A percentile compares a stretch with the other conserved stretches of the same genome.
These are phyloP conservation scores for Fusarium begoniae DNA, from an alignment of 2,329 filamentous ascomycete genomes.

Conservation along the genomic window DNA sequence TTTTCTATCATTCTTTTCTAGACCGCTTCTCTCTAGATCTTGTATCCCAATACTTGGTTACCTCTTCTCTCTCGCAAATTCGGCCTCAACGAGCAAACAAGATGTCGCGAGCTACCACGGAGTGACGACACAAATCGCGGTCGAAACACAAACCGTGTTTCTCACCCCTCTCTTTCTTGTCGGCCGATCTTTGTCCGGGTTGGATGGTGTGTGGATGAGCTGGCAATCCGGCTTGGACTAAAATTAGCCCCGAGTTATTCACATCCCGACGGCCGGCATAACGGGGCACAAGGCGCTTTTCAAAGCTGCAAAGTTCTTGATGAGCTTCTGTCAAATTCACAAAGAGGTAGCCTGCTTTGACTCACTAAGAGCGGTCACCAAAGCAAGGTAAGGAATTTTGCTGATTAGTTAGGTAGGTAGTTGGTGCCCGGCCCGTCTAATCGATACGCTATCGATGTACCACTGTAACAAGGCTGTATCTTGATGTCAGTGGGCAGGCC, in stretches of 20 bases:
- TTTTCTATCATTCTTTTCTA: neutral
- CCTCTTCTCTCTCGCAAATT: neutral
- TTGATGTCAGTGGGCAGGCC: constrained; percentile 6
- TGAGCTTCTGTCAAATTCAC: constrained; percentile 11
- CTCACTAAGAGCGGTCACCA: constrained; percentile 26
- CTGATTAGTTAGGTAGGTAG: neutral
- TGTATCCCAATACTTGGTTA: neutral
- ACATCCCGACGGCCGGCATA: constrained; percentile 24
- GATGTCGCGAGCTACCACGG: constrained; percentile 3
- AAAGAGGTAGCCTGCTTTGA: constrained; percentile 27
- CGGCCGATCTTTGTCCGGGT: constrained; percentile 37
- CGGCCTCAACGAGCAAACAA: neutral
- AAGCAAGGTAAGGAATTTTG: neutral
- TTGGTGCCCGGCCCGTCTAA: neutral
- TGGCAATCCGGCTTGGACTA: constrained; percentile 40
- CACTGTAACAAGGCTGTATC: constrained; percentile 7
- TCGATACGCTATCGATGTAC: constrained; percentile 26
- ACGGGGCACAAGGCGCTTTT: constrained; percentile 21
- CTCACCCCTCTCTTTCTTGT: constrained; percentile 35
- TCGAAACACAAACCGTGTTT: constrained; percentile 27
- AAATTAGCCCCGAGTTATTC: constrained; percentile 40
- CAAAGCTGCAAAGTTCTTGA: constrained; percentile 7
- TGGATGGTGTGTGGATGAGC: constrained; percentile 42
- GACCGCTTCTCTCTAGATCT: constrained; percentile 11
- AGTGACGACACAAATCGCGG: constrained; percentile 32